Percentiles rank a stretch among this genome's conserved stretches.
Conservation (phyloP, 2,329 filamentous ascomycete species). For the Ceratocystis smalleyi region DNA sequence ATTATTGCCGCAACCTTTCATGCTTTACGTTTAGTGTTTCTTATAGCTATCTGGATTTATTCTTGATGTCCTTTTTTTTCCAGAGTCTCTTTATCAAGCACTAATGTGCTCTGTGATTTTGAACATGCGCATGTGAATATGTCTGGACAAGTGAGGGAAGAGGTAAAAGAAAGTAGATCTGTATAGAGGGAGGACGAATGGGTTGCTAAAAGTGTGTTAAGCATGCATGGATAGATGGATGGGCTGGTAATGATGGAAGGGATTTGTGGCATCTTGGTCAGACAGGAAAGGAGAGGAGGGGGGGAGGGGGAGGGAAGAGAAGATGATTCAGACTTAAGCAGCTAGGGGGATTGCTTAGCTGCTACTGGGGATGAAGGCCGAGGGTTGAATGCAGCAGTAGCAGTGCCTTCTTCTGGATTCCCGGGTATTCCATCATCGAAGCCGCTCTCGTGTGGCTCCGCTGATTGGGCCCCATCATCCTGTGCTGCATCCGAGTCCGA, state of each 20-base stretch:
- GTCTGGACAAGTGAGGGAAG: neutral
- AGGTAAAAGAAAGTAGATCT: too few relatives aligned
- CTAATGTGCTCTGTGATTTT: too few relatives aligned
- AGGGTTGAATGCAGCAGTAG: neutral
- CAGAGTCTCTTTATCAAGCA: too few relatives aligned
- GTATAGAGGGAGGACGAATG: too few relatives aligned
- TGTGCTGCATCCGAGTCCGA: too few relatives aligned
- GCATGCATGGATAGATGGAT: neutral
- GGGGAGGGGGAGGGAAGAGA: neutral
- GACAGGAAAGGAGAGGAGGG: neutral
- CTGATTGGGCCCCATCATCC: neutral
- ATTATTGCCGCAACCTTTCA: slow-evolving; percentile 24
- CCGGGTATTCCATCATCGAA: neutral
- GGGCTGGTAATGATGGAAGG: neutral
- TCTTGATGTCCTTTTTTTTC: slow-evolving; percentile 11
- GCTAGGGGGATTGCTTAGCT: neutral
- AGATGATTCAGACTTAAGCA: neutral
- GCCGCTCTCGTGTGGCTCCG: neutral
- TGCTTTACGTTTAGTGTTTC: slow-evolving; percentile 21
- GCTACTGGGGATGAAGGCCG: neutral
- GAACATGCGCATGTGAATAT: neutral
- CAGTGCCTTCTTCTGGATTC: neutral
- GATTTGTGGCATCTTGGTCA: neutral
- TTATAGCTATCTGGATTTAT: slow-evolving; percentile 9
- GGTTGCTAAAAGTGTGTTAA: neutral